Evolutionary conservation across 2,329 filamentous ascomycete species (phyloP), one percentile per base, ranked within the genome.

Genomic region (Penicillium digitatum): DNA sequence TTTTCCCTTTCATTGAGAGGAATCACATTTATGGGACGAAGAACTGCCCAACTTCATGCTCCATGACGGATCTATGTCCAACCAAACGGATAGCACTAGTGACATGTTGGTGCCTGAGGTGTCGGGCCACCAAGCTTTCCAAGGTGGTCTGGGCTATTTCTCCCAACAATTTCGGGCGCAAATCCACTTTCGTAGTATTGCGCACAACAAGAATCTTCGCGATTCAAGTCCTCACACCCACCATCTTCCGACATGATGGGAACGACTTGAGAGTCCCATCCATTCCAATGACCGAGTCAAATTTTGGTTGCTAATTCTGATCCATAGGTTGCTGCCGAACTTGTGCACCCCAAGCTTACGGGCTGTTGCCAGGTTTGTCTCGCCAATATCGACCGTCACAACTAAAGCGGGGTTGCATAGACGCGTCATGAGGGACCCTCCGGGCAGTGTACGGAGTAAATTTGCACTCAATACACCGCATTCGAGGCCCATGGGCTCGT

Each of bases 121-220:
- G 40, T 44, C 27, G 7, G 26, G 3, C 40, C 3, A 18, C 26
- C 20, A 12, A 38, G 6, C 11, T 12, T 39, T 24, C 16, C 7
- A 9, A 3, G 18, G 20, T 38, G 14, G 20, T 4, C 6, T 20
- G 78, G 70, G 44, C 83, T 79, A 59, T 83, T 83, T 56, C 75
- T 54, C 76, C 71, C 82, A 82, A 85, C 5, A 84, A 5, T 69
- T 84, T 78, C 14, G 85, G 71, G 37, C 81, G 75, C 38, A 35
- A 34, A 18, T 35, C 34, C n/a, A 35, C n/a, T 35, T 35, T 84
- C 67, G 52, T 79, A 44, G 76, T 38, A 22, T 5, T 11, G n/a
- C 84, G 81, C 7, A 85, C 82, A 9, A 82, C 82, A 2, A 85
- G n/a, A n/a, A n/a, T 75, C 62, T 84, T 85, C 4, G 81, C 82